Conservation (phyloP, 768 basidiomycete genomes). For the Phylloporus rhodoxanthus region DNA sequence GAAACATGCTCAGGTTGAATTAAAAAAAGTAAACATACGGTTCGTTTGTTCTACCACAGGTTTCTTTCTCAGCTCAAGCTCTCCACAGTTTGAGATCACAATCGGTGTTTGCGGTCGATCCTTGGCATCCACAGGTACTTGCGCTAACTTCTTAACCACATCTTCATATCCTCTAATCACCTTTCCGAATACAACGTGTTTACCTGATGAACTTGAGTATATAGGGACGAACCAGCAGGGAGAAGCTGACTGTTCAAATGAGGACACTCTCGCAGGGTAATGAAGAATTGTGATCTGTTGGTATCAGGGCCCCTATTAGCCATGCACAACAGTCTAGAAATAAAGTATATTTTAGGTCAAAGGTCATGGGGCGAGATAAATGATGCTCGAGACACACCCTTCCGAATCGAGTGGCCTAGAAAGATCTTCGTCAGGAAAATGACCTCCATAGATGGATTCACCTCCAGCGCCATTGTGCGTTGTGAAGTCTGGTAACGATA, state of each 20-base stretch:
- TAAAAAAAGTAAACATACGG: slow-evolving; percentile 7
- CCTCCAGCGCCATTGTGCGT: slow-evolving; percentile 76
- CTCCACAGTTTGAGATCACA: slow-evolving; percentile 71
- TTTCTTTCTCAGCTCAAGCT: slow-evolving; percentile 61
- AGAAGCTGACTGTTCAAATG: slow-evolving; percentile 59
- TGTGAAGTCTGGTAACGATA: slow-evolving; percentile 54
- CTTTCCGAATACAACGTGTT: slow-evolving; percentile 53
- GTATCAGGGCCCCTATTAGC: slow-evolving; percentile 82
- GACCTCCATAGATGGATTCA: slow-evolving; percentile 72
- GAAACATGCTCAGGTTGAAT: background rate
- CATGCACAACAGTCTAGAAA: slow-evolving; percentile 73
- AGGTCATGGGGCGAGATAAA: background rate
- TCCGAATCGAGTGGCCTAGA: slow-evolving; percentile 55
- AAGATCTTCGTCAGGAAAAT: slow-evolving; percentile 76
- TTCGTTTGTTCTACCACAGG: slow-evolving; percentile 4
- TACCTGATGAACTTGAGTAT: slow-evolving; percentile 34
- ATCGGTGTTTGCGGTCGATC: slow-evolving; percentile 67
- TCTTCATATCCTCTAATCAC: slow-evolving; percentile 57
- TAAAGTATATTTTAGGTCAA: background rate
- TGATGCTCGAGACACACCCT: slow-evolving; percentile 38
- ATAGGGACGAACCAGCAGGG: background rate
- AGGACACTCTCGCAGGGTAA: slow-evolving; percentile 70
- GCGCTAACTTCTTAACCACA: slow-evolving; percentile 53
- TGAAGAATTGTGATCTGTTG: slow-evolving; percentile 83
- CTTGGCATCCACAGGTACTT: slow-evolving; percentile 67